phyloP scores from a whole-genome alignment of 176 grass and related monocot genomes.

The Tillandsia fasciculata region DNA sequence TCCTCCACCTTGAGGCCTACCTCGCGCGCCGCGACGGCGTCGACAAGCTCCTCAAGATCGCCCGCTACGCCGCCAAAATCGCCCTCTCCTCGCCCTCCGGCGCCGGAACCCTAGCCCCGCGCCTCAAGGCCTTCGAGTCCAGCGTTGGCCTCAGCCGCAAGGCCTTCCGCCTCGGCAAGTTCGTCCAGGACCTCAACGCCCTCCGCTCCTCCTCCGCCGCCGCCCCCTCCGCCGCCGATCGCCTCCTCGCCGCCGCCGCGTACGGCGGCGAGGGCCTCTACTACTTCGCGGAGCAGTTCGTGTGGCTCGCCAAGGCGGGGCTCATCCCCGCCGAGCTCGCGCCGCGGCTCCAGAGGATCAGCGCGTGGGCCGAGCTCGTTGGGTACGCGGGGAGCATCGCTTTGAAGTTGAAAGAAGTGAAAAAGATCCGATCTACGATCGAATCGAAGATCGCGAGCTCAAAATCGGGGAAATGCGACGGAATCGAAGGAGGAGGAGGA shows the following conservation, averaged over 20 bases:
- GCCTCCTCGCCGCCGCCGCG: constrained; percentile 12
- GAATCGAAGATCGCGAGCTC: not conserved
- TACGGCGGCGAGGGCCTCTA: constrained; percentile 26
- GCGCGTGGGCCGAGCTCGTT: constrained; percentile 23
- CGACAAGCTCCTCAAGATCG: constrained; percentile 98
- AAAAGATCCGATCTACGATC: constrained; percentile 9
- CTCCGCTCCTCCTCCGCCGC: constrained; percentile 31
- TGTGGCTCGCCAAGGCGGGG: constrained; percentile 23
- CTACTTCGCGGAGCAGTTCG: constrained; percentile 27
- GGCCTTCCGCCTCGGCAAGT: constrained; percentile 95
- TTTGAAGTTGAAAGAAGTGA: constrained; percentile 14
- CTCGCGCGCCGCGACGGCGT: constrained; percentile 85
- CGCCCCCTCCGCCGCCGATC: constrained; percentile 10
- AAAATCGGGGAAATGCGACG: not conserved
- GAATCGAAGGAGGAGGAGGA: no score
- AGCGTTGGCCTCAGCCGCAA: constrained; percentile 81
- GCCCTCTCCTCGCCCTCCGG: constrained; percentile 40
- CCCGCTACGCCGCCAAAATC: constrained; percentile 75
- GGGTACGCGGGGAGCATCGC: constrained; percentile 16
- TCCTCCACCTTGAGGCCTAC: constrained; percentile 77
- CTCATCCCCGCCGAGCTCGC: constrained; percentile 11
- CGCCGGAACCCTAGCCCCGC: constrained; percentile 23
- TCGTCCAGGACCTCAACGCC: constrained; percentile 72
- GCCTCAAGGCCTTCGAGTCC: constrained; percentile 74
- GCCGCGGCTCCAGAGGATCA: constrained; percentile 19